phyloP scores from a whole-genome alignment of 768 basidiomycete species.

The Pleurotus salmoneostramineus region DNA sequence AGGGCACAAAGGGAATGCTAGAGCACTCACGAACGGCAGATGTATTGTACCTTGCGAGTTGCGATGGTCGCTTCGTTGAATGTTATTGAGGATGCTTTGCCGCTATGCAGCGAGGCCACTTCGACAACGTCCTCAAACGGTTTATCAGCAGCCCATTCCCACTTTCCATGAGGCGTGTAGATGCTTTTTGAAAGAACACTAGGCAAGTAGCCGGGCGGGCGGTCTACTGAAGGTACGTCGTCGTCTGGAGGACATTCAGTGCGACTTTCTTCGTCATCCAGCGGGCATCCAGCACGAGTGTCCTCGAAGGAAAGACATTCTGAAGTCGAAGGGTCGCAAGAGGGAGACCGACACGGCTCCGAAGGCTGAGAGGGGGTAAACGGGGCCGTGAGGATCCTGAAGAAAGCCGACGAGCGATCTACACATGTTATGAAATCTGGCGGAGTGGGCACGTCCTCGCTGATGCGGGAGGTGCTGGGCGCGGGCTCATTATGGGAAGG shows the following conservation, averaged over 20 bases:
- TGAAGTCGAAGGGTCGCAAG: neutral
- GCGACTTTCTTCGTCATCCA: neutral
- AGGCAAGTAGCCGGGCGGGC: constrained; percentile 2
- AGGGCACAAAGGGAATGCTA: neutral
- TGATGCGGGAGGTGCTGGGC: neutral
- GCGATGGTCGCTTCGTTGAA: constrained; percentile 8
- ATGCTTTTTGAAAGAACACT: constrained; percentile 3
- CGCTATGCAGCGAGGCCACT: neutral
- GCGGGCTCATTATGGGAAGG: neutral
- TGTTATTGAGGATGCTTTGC: constrained; percentile 9
- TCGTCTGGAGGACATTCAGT: neutral
- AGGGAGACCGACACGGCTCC: constrained; percentile 1
- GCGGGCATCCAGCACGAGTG: neutral
- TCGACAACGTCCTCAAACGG: neutral
- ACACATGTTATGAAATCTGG: constrained; percentile 6
- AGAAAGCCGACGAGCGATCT: constrained; percentile 11
- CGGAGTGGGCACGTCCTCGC: neutral
- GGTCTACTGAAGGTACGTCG: neutral
- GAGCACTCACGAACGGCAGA: constrained; percentile 10
- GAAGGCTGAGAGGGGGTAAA: constrained; percentile 2
- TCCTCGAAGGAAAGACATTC: neutral
- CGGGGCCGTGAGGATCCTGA: constrained; percentile 11
- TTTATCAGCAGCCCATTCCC: constrained; percentile 11
- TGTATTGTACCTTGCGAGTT: constrained; percentile 8
- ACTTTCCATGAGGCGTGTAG: constrained; percentile 10